Evolutionary conservation across 2,329 filamentous ascomycete species (phyloP).

Genomic region (Calonectria pseudoturangicola): DNA sequence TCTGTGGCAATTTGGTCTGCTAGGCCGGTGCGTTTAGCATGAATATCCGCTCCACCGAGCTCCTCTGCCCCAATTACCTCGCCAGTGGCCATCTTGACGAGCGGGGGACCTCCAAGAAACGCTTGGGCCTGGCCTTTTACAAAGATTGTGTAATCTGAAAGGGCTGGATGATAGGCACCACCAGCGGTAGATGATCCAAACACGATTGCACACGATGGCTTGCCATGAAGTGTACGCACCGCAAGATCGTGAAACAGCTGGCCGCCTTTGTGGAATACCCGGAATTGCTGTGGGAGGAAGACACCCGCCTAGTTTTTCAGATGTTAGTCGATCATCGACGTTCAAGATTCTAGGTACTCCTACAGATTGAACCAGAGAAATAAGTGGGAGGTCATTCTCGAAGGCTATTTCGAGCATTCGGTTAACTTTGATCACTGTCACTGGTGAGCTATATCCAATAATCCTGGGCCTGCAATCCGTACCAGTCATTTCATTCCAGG

Average conservation of each 20-base stretch:
- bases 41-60: constrained; percentile 64
- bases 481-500: constrained; percentile 65
- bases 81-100: constrained; percentile 68
- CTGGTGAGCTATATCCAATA: not conserved
- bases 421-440: constrained; percentile 60
- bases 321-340: constrained; percentile 44
- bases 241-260: constrained; percentile 65
- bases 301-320: constrained; percentile 35
- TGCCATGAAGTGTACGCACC: constrained; percentile 59
- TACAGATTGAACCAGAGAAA: constrained; percentile 63
- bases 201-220: constrained; percentile 64
- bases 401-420: constrained; percentile 54
- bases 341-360: not conserved
- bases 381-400: constrained; percentile 63
- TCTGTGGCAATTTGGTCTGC: constrained; percentile 65
- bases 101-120: constrained; percentile 65
- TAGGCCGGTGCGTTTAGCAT: constrained; percentile 63
- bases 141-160: constrained; percentile 62
- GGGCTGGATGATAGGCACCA: constrained; percentile 49
- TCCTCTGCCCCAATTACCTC: constrained; percentile 64
- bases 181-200: constrained; percentile 63
- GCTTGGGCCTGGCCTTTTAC: constrained; percentile 64
- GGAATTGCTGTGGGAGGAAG: constrained; percentile 65
- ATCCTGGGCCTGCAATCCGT: not conserved
- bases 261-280: constrained; percentile 62